These are phyloP conservation scores for Saccharomyces hybrid DNA, from an alignment of 1,139 yeast species.

Conservation along the genomic window DNA sequence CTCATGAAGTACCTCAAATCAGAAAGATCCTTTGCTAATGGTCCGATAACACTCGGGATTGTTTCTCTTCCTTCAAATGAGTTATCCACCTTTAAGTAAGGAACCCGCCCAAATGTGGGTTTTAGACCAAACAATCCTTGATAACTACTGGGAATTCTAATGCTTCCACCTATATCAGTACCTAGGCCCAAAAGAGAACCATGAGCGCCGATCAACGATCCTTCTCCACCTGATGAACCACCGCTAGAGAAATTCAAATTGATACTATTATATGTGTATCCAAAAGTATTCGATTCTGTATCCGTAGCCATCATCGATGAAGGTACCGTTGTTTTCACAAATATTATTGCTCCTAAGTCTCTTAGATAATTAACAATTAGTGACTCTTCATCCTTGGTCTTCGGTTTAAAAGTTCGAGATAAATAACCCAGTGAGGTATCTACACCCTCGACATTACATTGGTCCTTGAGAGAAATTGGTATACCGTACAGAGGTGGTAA, in stretches of 20 bases:
- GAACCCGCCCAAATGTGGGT: conserved; percentile 44
- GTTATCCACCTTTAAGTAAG: conserved; percentile 45
- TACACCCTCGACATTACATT: conserved; percentile 41
- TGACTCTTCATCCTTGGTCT: conserved; percentile 34
- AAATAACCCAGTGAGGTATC: conserved; percentile 43
- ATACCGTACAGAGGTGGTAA: conserved; percentile 61
- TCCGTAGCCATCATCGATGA: conserved; percentile 50
- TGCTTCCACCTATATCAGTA: conserved; percentile 60
- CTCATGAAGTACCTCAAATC: conserved; percentile 61
- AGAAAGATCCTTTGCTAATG: conserved; percentile 49
- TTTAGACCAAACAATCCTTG: conserved; percentile 49
- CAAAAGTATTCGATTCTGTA: conserved; percentile 41
- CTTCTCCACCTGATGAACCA: conserved; percentile 61
- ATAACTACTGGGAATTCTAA: conserved; percentile 49
- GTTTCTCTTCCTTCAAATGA: conserved; percentile 53
- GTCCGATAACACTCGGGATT: conserved; percentile 50
- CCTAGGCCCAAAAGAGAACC: conserved; percentile 50
- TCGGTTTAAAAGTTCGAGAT: conserved; percentile 31
- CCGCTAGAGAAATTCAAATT: conserved; percentile 43
- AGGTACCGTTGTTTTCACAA: conserved; percentile 53
- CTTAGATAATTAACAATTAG: conserved; percentile 38
- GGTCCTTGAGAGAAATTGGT: conserved; percentile 56
- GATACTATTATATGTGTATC: conserved; percentile 42
- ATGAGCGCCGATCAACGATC: conserved; percentile 44
- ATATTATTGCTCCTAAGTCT: conserved; percentile 48